phyloP scores from a whole-genome alignment of 73 alveolate species.

The Uronychia setigera region DNA sequence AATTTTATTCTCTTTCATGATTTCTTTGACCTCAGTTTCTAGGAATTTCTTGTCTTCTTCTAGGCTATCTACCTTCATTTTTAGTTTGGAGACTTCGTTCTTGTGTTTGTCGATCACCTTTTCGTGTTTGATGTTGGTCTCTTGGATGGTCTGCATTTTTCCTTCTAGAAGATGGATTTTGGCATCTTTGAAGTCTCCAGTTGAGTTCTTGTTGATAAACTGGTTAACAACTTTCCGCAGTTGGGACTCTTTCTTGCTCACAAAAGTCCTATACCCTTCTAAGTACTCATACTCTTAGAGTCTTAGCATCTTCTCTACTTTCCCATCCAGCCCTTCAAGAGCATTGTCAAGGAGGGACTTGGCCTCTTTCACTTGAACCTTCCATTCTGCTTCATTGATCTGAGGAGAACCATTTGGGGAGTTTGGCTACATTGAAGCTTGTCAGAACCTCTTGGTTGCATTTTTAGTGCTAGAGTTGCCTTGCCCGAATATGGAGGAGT shows the following conservation, averaged over 20 bases:
- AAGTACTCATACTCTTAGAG: background rate
- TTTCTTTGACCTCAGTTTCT: background rate
- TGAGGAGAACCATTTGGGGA: too few relatives aligned
- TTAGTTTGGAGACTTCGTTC: background rate
- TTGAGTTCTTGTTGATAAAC: background rate
- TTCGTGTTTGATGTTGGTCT: background rate
- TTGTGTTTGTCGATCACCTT: background rate
- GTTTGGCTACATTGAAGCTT: too few relatives aligned
- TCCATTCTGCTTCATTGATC: too few relatives aligned
- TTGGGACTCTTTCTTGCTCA: background rate
- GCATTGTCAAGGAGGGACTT: too few relatives aligned
- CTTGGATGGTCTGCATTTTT: background rate
- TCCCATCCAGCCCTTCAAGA: conserved; percentile 2
- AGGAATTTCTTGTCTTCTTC: background rate
- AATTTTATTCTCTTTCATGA: background rate
- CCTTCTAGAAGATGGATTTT: background rate
- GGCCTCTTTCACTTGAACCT: too few relatives aligned
- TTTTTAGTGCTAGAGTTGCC: too few relatives aligned
- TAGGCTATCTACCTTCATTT: background rate
- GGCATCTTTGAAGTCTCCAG: background rate
- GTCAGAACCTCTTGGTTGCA: too few relatives aligned
- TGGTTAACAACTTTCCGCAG: background rate
- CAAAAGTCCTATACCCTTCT: background rate
- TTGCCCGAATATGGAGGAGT: too few relatives aligned
- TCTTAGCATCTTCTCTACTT: background rate